Base-by-base conservation (phyloP, 2,329 filamentous ascomycete genomes). In the Botryotinia calthae region DNA sequence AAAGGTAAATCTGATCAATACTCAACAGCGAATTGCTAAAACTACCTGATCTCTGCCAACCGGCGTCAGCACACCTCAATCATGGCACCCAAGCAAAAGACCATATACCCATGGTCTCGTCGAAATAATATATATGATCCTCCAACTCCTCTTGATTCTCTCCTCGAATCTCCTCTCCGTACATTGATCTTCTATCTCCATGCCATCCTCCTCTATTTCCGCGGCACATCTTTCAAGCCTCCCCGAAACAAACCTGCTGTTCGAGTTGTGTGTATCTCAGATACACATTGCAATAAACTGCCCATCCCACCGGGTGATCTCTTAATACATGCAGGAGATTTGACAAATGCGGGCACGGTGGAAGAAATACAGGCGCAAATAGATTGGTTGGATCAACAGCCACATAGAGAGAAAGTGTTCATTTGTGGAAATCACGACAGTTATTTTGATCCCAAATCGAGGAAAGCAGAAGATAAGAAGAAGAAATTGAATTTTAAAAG, bases 381-480 rank as follows among this genome's bases (percentile, higher is more conserved):
- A 61, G 88, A 97, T 84, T 98, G 94, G 94, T 85, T 98, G 20
- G 87, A 86, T 64, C 84, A 85, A 5, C 87, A 95, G 12, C 92
- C 93, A 0, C 94, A 97, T 79, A 83, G 84, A 51, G 87, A 97
- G 81, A 97, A 97, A 82, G 86, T 98, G 37, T 87, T 95, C 51
- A 89, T 98, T 46, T 89, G 90, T 46, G 95, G 95, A 1, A 98
- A 98, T 80, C 95, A 98, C 81, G 95, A 98, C 80, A 91, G 89
- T 78, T 97, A 89, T 84, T 92, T 97, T 74, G 95, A 97, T 81
- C 84, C 87, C 37, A 84, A 85, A 48, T 89, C 89, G 22, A 86
- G 92, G 6, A 82, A 81, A 25, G 82, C 85, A 16, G 84, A 87
- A 63, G 89, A 93, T 79, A 84, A 85, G 31, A 79, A 84, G n/a